Base-by-base conservation (phyloP, 192 early-diverging fungal genomes). In the Pilobolus umbonatus region DNA sequence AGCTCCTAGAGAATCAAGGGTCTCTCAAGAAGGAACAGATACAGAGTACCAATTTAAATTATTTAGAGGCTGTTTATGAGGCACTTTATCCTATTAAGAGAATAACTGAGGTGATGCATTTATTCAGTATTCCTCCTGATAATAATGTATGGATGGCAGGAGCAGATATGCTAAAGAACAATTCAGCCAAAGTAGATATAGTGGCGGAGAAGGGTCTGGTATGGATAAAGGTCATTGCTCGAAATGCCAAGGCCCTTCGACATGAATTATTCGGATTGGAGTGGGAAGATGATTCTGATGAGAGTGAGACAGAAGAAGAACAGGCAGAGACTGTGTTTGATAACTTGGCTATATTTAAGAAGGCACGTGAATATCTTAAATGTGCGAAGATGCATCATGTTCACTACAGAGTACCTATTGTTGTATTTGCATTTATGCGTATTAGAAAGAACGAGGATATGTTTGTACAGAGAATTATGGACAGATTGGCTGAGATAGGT, bases 171-270 rank as follows among this genome's bases (percentile, higher is more conserved):
- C 26, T 65, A 14, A 45, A 38, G 25, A 10, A 39, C 1, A 32
- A 50, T 3, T 40, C 25, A 12, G 60, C 73, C 62, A 81, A 79
- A 52, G 70, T 76, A 4, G 77, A 77, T 34, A 35, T 78, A 2
- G 71, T 78, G 0, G 71, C 79, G 0, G 76, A 81, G 38, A 56
- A 73, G 47, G 75, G 71, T 3, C 60, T 68, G 47, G 70, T 66
- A 14, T 81, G 77, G 79, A 64, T 78, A 22, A 67, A 67, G 52
- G 71, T 76, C 21, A 74, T 76, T 59, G 74, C 76, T 25, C 75
- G 77, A 5, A 81, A 75, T 47, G 65, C 72, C 32, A 69, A 67
- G 46, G 73, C 61, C 19, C 54, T 77, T 19, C 42, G 73, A n/a
- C 74, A 76, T 12, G 80, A 79, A 45, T 70, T 75, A 55, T 73